Conservation (phyloP, 371 early-diverging fungal genomes). For the Syncephalastrum sp. region DNA sequence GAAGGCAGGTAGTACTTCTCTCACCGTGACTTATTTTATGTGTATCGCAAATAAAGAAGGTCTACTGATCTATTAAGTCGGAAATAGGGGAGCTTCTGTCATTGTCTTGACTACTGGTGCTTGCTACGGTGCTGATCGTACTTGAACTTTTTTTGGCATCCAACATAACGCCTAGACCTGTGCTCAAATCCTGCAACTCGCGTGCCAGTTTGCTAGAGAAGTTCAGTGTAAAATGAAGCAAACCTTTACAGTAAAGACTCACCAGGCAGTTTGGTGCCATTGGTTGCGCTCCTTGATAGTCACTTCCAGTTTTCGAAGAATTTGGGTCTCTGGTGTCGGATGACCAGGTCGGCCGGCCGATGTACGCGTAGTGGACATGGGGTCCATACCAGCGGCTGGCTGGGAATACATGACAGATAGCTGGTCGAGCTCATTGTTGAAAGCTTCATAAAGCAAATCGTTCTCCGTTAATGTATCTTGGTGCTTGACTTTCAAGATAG, state of each 20-base stretch:
- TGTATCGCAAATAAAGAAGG: too few species aligned
- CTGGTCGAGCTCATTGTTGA: slow-evolving; percentile 25
- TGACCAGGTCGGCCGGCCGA: slow-evolving; percentile 18
- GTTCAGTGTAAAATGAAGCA: neutral
- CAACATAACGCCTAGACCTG: neutral
- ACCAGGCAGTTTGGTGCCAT: slow-evolving; percentile 41
- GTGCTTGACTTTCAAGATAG: slow-evolving; percentile 8
- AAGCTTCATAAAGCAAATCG: slow-evolving; percentile 17
- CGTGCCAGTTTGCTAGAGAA: slow-evolving; percentile 17
- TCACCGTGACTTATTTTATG: too few species aligned
- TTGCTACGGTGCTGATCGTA: too few species aligned
- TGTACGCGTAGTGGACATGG: neutral
- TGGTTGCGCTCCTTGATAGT: slow-evolving; percentile 36
- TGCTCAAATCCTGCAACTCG: slow-evolving; percentile 14
- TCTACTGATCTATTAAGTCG: too few species aligned
- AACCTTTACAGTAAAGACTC: slow-evolving; percentile 1
- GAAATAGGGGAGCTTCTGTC: too few species aligned
- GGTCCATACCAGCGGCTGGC: neutral
- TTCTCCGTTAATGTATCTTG: slow-evolving; percentile 20
- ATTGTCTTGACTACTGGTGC: too few species aligned
- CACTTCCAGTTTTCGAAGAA: slow-evolving; percentile 23
- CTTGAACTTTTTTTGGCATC: too few species aligned
- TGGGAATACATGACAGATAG: slow-evolving; percentile 7
- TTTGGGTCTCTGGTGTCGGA: slow-evolving; percentile 31
- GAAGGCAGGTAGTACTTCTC: too few species aligned